A percentile compares a stretch with the other conserved stretches of the same genome.
Evolutionary conservation across 805 yeast genomes (phyloP).

Genomic region (Candida hungchunana): DNA sequence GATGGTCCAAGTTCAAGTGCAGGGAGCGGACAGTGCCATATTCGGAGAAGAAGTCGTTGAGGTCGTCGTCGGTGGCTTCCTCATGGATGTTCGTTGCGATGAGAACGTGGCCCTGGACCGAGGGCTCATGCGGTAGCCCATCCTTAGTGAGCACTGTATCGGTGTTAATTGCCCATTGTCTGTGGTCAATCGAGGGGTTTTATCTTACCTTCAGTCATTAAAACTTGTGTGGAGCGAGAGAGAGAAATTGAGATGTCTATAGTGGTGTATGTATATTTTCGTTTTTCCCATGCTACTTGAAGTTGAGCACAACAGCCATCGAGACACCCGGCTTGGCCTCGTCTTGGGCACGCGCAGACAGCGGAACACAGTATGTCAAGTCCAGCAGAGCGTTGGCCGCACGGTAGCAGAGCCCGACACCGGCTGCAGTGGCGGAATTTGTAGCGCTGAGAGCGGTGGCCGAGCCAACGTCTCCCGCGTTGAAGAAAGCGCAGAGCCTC

Average conservation of each 20-base stretch:
- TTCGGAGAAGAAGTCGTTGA: conserved; percentile 38
- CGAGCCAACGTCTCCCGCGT: conserved; percentile 48
- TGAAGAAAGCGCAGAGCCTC: conserved; percentile 55
- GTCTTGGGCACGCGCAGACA: conserved; percentile 42
- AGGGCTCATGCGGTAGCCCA: conserved; percentile 12
- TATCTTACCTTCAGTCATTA: too few relatives aligned
- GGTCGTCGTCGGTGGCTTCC: conserved; percentile 42
- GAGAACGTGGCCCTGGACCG: conserved; percentile 39
- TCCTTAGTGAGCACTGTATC: conserved; percentile 12
- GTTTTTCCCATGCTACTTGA: conserved; percentile 6
- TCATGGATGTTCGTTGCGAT: conserved; percentile 38
- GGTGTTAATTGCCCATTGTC: not conserved
- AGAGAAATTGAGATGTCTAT: too few relatives aligned
- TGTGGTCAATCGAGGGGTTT: too few relatives aligned
- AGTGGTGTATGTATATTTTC: too few relatives aligned
- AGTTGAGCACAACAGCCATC: conserved; percentile 47
- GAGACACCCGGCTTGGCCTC: conserved; percentile 51
- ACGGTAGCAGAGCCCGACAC: conserved; percentile 50
- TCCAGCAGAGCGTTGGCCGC: conserved; percentile 52
- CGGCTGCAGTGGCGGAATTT: conserved; percentile 41
- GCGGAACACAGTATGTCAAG: conserved; percentile 50
- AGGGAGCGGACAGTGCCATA: conserved; percentile 35
- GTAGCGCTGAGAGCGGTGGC: conserved; percentile 21
- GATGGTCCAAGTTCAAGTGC: conserved; percentile 39
- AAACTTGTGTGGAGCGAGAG: too few relatives aligned